phyloP scores from a whole-genome alignment of 768 basidiomycete species.

The Pisolithus orientalis region DNA sequence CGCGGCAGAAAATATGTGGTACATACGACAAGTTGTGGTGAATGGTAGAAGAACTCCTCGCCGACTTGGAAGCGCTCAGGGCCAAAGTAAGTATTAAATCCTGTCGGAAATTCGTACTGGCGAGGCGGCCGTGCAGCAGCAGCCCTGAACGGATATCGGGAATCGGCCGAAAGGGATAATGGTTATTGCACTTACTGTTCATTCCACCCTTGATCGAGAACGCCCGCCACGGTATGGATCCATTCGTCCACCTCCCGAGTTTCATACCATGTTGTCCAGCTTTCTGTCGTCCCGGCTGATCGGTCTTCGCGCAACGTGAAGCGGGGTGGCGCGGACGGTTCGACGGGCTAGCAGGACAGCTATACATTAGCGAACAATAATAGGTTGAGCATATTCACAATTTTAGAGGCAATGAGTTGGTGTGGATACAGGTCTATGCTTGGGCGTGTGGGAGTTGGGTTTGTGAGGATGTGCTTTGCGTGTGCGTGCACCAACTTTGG shows the following conservation, averaged over 20 bases:
- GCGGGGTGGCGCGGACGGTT: constrained; percentile 55
- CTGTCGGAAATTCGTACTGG: constrained; percentile 94
- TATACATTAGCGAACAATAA: constrained; percentile 2
- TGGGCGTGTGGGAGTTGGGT: constrained; percentile 41
- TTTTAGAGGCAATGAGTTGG: constrained; percentile 83
- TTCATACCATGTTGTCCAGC: constrained; percentile 80
- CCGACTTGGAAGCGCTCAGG: constrained; percentile 76
- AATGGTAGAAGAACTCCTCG: constrained; percentile 85
- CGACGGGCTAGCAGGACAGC: constrained; percentile 56
- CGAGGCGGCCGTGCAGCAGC: constrained; percentile 51
- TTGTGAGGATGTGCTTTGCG: constrained; percentile 60
- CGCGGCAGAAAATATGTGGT: background rate
- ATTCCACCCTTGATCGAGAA: constrained; percentile 85
- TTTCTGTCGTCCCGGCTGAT: constrained; percentile 62
- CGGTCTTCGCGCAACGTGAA: constrained; percentile 75
- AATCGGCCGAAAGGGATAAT: background rate
- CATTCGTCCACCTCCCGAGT: constrained; percentile 85
- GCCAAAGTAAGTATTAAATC: constrained; percentile 81
- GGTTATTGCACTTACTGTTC: constrained; percentile 57
- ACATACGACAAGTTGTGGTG: constrained; percentile 46
- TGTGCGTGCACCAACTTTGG: constrained; percentile 79
- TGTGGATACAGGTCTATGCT: constrained; percentile 74
- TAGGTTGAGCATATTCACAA: constrained; percentile 32
- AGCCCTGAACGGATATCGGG: constrained; percentile 33
- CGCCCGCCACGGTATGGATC: constrained; percentile 82